Conservation (phyloP, 768 basidiomycete species). For the Paxillus involutus region DNA sequence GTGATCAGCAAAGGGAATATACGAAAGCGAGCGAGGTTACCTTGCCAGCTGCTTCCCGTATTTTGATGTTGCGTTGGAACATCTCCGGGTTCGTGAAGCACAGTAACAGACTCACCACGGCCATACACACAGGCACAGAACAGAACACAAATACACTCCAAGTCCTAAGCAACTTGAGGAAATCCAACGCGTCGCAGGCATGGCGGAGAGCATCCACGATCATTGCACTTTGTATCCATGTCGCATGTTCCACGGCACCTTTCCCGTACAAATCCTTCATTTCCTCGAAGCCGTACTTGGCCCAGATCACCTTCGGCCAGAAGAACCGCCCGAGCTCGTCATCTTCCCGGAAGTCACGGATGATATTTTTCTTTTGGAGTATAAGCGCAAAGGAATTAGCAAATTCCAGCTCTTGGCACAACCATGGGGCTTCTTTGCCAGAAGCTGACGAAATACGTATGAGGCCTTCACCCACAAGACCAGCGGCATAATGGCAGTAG, state of each 20-base stretch:
- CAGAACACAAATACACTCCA: conserved; percentile 96
- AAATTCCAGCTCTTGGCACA: conserved; percentile 81
- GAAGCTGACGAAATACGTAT: conserved; percentile 87
- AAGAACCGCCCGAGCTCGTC: conserved; percentile 80
- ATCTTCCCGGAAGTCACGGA: conserved; percentile 93
- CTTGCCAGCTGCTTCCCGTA: conserved; percentile 86
- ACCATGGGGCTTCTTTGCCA: conserved; percentile 72
- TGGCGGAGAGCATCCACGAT: conserved; percentile 85
- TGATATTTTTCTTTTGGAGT: conserved; percentile 98
- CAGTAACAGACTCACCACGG: conserved; percentile 86
- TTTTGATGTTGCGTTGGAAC: conserved; percentile 90
- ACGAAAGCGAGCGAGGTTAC: conserved; percentile 38
- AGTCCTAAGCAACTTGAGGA: conserved; percentile 81
- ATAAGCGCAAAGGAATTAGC: conserved; percentile 94
- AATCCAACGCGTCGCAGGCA: conserved; percentile 83
- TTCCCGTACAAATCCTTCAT: conserved; percentile 66
- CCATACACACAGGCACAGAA: conserved; percentile 93
- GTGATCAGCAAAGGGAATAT: too few relatives aligned
- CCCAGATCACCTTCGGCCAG: conserved; percentile 96
- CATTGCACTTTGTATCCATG: conserved; percentile 88
- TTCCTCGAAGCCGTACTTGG: conserved; percentile 68
- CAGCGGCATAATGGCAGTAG: conserved; percentile 98
- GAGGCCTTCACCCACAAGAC: conserved; percentile 94
- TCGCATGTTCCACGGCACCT: conserved; percentile 60
- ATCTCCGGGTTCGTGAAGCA: conserved; percentile 93